Conservation (phyloP, 768 basidiomycete genomes). For the Dioszegia crocea region DNA sequence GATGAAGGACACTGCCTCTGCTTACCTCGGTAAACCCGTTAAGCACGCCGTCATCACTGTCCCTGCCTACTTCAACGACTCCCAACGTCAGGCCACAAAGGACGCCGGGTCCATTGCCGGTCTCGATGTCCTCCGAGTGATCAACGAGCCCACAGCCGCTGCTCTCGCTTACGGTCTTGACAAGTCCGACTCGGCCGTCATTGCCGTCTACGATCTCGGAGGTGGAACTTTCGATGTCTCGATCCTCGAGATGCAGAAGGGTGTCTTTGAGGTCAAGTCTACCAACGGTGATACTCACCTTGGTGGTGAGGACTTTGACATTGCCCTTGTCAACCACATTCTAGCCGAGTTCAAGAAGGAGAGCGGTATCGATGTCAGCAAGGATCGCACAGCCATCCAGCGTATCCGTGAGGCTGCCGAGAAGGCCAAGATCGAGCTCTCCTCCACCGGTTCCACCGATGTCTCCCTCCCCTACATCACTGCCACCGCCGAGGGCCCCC, state of each 20-base stretch:
- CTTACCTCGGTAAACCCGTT: constrained; percentile 85
- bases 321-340: constrained; percentile 78
- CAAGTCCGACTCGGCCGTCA: constrained; percentile 73
- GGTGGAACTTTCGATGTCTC: constrained; percentile 99
- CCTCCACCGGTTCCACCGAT: constrained; percentile 90
- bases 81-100: constrained; percentile 97
- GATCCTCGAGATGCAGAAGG: constrained; percentile 98
- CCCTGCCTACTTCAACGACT: constrained; percentile 99
- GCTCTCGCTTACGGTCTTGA: constrained; percentile 98
- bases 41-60: constrained; percentile 95
- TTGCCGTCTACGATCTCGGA: constrained; percentile 97
- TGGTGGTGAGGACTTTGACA: constrained; percentile 95
- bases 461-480: constrained; percentile 98
- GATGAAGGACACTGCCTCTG: constrained; percentile 94
- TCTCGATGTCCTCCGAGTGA: constrained; percentile 93
- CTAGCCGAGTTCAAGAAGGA: constrained; percentile 93
- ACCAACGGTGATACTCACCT: constrained; percentile 99
- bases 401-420: constrained; percentile 98
- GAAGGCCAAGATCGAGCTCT: constrained; percentile 98
- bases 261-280: constrained; percentile 99
- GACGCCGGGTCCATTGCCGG: constrained; percentile 97
- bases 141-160: constrained; percentile 98
- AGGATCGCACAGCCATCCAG: constrained; percentile 94
- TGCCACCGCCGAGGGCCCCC: constrained; percentile 87
- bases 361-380: constrained; percentile 69